Evolutionary conservation across 2,329 filamentous ascomycete genomes (phyloP).

Genomic region (Akanthomyces lecanii): DNA sequence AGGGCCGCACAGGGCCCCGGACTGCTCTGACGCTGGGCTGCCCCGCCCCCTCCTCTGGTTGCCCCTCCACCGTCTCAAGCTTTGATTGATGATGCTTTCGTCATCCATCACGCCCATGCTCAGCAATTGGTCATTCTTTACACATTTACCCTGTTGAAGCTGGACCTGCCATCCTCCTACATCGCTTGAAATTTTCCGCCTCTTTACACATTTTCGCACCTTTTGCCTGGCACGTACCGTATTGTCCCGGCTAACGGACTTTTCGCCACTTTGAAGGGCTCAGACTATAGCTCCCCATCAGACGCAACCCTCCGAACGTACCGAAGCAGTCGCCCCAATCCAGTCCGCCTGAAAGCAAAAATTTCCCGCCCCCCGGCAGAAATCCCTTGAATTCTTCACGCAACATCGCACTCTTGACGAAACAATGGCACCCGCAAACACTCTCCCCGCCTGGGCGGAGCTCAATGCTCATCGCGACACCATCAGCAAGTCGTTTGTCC

Average conservation of each 20-base stretch:
- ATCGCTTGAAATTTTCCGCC: background rate
- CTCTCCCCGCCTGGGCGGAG: conserved; percentile 80
- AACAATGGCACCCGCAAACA: conserved; percentile 76
- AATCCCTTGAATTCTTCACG: background rate
- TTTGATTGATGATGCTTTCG: conserved; percentile 14
- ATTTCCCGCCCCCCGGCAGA: too few relatives aligned
- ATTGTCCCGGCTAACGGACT: background rate
- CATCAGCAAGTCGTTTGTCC: conserved; percentile 81
- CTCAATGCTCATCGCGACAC: conserved; percentile 87
- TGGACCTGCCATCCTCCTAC: background rate
- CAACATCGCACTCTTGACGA: background rate
- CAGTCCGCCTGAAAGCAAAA: background rate
- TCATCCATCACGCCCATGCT: conserved; percentile 5
- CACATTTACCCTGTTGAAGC: background rate
- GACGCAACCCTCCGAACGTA: conserved; percentile 1
- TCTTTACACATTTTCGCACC: background rate
- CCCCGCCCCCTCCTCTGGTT: conserved; percentile 16
- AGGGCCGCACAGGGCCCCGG: background rate
- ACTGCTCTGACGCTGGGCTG: background rate
- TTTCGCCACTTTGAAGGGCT: background rate
- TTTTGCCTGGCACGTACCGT: background rate
- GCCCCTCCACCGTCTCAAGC: conserved; percentile 14
- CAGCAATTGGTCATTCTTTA: conserved; percentile 14
- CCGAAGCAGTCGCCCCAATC: conserved; percentile 1
- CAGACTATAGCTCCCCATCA: background rate